phyloP scores from a whole-genome alignment of 1,284 basidiomycete species.

The Rhodotorula sp. region DNA sequence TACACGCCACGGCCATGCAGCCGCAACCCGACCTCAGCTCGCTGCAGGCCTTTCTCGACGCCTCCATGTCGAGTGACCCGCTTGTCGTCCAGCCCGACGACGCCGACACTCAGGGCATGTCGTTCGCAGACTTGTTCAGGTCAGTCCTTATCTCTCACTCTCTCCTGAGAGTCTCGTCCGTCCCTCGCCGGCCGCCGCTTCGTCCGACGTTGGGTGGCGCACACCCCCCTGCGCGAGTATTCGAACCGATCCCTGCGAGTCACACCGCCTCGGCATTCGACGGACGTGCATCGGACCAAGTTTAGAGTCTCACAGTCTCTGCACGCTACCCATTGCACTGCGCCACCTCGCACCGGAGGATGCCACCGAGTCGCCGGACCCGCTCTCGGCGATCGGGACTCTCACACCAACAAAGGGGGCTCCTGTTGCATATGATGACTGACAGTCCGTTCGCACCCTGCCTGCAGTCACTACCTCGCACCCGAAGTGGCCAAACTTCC shows the following conservation, averaged over 20 bases:
- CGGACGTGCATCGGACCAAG: neutral
- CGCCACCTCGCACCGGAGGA: too few relatives aligned
- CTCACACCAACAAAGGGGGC: too few relatives aligned
- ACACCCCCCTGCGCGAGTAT: too few relatives aligned
- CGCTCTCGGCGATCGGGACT: neutral
- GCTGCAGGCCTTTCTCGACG: conserved; percentile 10
- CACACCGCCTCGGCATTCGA: neutral
- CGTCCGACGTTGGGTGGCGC: neutral
- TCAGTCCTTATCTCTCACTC: neutral
- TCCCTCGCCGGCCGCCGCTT: neutral
- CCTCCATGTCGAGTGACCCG: neutral
- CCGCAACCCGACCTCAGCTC: conserved; percentile 3
- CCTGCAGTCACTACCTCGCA: conserved; percentile 34
- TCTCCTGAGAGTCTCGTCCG: neutral
- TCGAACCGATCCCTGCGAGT: neutral
- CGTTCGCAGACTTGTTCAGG: conserved; percentile 30
- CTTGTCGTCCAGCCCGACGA: conserved; percentile 5
- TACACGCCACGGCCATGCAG: neutral
- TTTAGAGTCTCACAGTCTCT: neutral
- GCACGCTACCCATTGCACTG: neutral
- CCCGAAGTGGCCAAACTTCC: conserved; percentile 38
- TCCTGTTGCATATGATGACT: neutral
- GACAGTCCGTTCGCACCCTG: neutral
- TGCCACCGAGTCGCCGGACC: neutral
- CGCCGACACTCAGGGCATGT: conserved; percentile 16